A percentile compares a stretch with the other conserved stretches of the same genome.
Evolutionary conservation across 73 alveolate species (phyloP).

Genomic region (Paramecium primaurelia): DNA sequence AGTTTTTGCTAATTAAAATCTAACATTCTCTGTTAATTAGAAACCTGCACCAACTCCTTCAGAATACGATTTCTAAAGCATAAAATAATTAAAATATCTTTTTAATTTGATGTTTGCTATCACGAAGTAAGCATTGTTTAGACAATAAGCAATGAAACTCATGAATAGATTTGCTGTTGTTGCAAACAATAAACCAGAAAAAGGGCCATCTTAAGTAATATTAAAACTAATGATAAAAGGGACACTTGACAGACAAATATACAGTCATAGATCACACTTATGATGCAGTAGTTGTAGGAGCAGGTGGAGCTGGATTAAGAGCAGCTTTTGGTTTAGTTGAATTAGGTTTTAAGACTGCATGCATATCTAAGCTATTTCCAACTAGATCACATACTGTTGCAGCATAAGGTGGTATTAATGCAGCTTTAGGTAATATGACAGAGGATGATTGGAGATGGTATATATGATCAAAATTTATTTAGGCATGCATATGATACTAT

Average conservation of each 20-base stretch:
- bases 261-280: constrained; percentile 89
- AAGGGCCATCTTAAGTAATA: constrained; percentile 57
- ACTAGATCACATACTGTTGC: constrained; percentile 98
- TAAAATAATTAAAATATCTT: neutral
- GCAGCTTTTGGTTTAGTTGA: constrained; percentile 97
- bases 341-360: constrained; percentile 95
- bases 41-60: constrained; percentile 40
- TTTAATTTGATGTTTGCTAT: neutral
- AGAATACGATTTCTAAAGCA: constrained; percentile 22
- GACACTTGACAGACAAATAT: constrained; percentile 71
- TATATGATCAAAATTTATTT: neutral
- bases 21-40: neutral
- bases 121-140: neutral
- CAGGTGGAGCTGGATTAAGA: constrained; percentile 97
- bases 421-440: constrained; percentile 96
- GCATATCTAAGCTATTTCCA: constrained; percentile 95
- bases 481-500: constrained; percentile 95
- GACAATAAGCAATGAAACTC: neutral
- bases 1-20: neutral
- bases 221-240: neutral
- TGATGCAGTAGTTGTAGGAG: constrained; percentile 93
- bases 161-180: constrained; percentile 47
- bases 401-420: constrained; percentile 93
- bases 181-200: constrained; percentile 56
- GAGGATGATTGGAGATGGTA: constrained; percentile 97